Evolutionary conservation across 2,329 filamentous ascomycete genomes (phyloP), one percentile per base, ranked within the genome.

Genomic region (Neoascochyta sp.): DNA sequence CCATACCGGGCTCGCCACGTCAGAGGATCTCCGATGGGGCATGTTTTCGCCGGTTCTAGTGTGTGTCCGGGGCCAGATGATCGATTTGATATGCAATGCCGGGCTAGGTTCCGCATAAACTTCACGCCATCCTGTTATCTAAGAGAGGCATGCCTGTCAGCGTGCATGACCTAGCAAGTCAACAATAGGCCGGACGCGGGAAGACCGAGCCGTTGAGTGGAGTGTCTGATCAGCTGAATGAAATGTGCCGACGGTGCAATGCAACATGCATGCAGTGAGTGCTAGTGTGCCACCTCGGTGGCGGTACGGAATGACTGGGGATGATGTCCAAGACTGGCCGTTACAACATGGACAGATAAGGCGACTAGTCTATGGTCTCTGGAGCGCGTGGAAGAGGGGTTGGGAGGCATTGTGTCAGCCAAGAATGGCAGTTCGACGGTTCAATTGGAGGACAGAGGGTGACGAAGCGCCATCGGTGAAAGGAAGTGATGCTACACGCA

Each of bases 1-100:
- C 64, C 63, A 67, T 56, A 63, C 62, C 64, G 54, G 52, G 59
- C 41, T 60, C 63, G 67, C 68, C 68, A 71, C 68, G 68, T 71
- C 67, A 70, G 67, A 67, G 63, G 67, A 65, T 70, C 66, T 67
- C 64, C 67, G 65, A 68, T 60, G 60, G 63, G 57, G 60, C 56
- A 63, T 58, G 59, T 59, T 66, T 60, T 63, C 64, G 64, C 62
- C 61, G 55, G 60, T 62, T 60, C 65, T 69, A 69, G 66, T 63
- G 63, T 65, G 44, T 49, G 45, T 50, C 54, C 49, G 52, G 46
- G 57, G 56, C 56, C 57, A 63, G 60, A 62, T 63, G 60, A 64
- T 62, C 63, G 63, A 61, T 49, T 64, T 50, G 57, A 62, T 57
- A 63, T 65, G 58, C 60, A 54, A 62, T 62, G 57, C 54, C 60